A percentile compares a stretch with the other conserved stretches of the same genome.
Evolutionary conservation across 2,329 filamentous ascomycete genomes (phyloP).

Genomic region (Hyphodiscus sp.): DNA sequence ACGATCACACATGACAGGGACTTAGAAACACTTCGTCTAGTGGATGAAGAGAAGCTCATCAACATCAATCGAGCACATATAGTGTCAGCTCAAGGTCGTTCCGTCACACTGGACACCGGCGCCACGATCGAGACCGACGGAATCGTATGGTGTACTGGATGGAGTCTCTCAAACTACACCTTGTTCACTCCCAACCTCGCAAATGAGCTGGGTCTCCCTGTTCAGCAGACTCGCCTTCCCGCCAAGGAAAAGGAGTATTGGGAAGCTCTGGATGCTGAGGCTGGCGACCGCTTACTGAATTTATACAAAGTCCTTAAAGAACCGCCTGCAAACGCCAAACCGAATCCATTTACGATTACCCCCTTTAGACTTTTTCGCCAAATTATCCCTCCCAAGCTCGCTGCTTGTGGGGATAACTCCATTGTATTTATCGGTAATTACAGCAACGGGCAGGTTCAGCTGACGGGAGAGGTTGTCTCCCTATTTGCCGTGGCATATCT

Average conservation of each 20-base stretch:
- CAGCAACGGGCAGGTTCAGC: not conserved
- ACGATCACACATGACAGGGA: conserved; percentile 7
- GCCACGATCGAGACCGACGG: conserved; percentile 41
- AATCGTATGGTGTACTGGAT: conserved; percentile 51
- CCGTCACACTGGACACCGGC: conserved; percentile 37
- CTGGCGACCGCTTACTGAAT: conserved; percentile 1
- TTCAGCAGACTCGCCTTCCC: not conserved
- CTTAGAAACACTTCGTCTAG: conserved; percentile 5
- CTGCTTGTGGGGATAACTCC: conserved; percentile 5
- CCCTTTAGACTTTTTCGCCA: conserved; percentile 6
- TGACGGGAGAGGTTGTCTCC: conserved; percentile 3
- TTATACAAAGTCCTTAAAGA: conserved; percentile 6
- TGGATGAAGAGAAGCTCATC: conserved; percentile 8
- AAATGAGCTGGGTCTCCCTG: conserved; percentile 5
- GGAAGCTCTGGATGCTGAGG: conserved; percentile 1
- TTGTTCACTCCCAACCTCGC: conserved; percentile 5
- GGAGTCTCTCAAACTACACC: conserved; percentile 33
- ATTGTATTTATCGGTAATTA: conserved; percentile 6
- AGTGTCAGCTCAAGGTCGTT: not conserved
- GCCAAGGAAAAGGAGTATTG: conserved; percentile 4
- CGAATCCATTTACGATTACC: not conserved
- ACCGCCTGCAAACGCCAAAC: conserved; percentile 1
- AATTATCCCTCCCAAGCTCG: conserved; percentile 5
- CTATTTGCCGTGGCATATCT: conserved; percentile 14
- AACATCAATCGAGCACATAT: conserved; percentile 1